These are phyloP conservation scores for Colletotrichum spaethianum DNA, from an alignment of 2,329 filamentous ascomycete species.

Conservation along the genomic window DNA sequence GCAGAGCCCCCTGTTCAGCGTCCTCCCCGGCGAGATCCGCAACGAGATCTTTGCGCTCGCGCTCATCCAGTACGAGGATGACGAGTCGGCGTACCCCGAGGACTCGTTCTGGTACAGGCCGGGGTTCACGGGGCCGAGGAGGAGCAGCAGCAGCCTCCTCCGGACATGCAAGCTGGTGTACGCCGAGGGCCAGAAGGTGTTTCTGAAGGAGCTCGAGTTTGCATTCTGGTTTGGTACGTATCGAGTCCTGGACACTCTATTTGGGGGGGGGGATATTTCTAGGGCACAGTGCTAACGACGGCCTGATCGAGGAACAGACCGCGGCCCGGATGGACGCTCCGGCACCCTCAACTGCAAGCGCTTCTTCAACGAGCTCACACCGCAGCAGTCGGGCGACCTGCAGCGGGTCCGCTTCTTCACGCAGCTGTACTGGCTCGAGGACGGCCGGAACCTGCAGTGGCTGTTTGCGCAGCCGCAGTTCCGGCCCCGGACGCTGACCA, in stretches of 20 bases:
- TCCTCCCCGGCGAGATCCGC: constrained; percentile 64
- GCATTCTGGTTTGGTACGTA: constrained; percentile 33
- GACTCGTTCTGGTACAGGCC: constrained; percentile 58
- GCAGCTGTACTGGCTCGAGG: constrained; percentile 57
- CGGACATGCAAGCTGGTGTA: constrained; percentile 54
- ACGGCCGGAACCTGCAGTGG: constrained; percentile 42
- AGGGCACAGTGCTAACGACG: not conserved
- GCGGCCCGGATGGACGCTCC: constrained; percentile 16
- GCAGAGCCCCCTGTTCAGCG: constrained; percentile 48
- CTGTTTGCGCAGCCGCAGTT: constrained; percentile 50
- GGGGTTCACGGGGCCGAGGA: constrained; percentile 54
- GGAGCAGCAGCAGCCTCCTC: constrained; percentile 55
- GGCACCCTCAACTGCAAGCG: not conserved
- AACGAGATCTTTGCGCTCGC: constrained; percentile 60
- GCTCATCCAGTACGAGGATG: constrained; percentile 56
- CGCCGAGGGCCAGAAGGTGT: constrained; percentile 26
- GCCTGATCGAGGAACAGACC: constrained; percentile 9
- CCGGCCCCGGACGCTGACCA: constrained; percentile 53
- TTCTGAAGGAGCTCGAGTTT: constrained; percentile 28
- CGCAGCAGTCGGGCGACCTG: constrained; percentile 43
- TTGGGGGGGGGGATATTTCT: too few species aligned
- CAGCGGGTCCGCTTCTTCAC: constrained; percentile 56
- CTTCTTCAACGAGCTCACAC: constrained; percentile 27
- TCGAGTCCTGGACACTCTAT: too few species aligned
- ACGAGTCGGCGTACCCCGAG: constrained; percentile 45